Evolutionary conservation across 331 rosid species (phyloP), one percentile per base, ranked within the genome.

Genomic region (Malus hybrid): DNA sequence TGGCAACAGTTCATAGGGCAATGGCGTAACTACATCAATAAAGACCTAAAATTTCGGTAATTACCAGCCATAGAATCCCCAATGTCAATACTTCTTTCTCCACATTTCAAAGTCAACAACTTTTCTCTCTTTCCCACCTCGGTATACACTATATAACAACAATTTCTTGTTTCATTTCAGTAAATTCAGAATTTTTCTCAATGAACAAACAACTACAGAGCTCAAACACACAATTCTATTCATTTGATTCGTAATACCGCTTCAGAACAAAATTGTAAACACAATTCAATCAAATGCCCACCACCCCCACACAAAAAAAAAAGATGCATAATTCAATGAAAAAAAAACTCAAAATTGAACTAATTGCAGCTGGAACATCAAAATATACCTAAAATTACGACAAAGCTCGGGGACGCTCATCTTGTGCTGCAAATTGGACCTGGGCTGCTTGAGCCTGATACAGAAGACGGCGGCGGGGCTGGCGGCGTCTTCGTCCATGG

Each of bases 381-480:
- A 44, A 28, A 20, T 7, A 62, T 73, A 90, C 99, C 99, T 94
- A 79, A 94, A 94, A 81, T 90, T 88, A 81, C 96, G 97, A 86
- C 97, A 92, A 69, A 94, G 87, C 76, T 92, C 91, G 18, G 93
- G 99, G 16, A 90, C 93, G 70, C 91, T 83, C 96, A 94, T 92
- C 90, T 90, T 89, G 57, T 94, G 87, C 57, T 52, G 90, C 90
- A 89, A 87, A 87, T 84, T 85, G 57, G 91, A 87, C 77, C 77
- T 73, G 2, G 91, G 90, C 83, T 94, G 97, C 75, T 80, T 84
- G 3, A 92, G 96, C 81, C 83, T 75, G 46, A 94, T 90, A 65
- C 89, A 80, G 54, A 92, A 92, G n/a, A 94, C 95, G 5, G 92
- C 86, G 33, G 97, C 91, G 1, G 97, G 87, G 55, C 78, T n/a